phyloP scores from a whole-genome alignment of 78 protist species.

The Dictyostelium citrinum region DNA sequence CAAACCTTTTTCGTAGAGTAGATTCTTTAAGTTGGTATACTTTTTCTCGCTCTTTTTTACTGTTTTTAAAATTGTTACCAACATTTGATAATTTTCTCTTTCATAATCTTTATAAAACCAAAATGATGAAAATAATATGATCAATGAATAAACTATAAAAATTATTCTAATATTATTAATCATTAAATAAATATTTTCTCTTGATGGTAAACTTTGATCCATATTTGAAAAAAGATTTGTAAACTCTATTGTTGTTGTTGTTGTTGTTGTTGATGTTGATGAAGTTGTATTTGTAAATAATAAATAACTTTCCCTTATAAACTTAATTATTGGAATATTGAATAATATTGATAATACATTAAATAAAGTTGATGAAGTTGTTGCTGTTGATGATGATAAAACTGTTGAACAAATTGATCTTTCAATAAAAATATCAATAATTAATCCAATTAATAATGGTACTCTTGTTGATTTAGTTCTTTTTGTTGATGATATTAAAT shows the following conservation, averaged over 20 bases:
- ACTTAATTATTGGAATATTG: neutral
- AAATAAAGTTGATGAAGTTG: neutral
- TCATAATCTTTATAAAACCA: constrained; percentile 61
- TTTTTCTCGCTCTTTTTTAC: neutral
- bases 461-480: constrained; percentile 38
- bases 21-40: neutral
- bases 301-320: neutral
- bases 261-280: neutral
- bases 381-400: neutral
- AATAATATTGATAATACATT: too few species aligned
- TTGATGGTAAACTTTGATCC: neutral
- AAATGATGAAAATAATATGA: neutral
- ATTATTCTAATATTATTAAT: neutral
- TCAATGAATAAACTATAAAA: neutral
- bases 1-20: neutral
- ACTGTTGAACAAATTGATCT: constrained; percentile 1
- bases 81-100: constrained; percentile 19
- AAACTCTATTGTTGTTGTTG: neutral
- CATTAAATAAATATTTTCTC: neutral
- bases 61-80: neutral
- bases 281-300: neutral
- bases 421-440: constrained; percentile 3
- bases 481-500: constrained; percentile 12
- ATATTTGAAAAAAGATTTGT: neutral
- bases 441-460: constrained; percentile 28